Conservation (phyloP, 129 eudicot genomes). For the Scalesia atractyloides region DNA sequence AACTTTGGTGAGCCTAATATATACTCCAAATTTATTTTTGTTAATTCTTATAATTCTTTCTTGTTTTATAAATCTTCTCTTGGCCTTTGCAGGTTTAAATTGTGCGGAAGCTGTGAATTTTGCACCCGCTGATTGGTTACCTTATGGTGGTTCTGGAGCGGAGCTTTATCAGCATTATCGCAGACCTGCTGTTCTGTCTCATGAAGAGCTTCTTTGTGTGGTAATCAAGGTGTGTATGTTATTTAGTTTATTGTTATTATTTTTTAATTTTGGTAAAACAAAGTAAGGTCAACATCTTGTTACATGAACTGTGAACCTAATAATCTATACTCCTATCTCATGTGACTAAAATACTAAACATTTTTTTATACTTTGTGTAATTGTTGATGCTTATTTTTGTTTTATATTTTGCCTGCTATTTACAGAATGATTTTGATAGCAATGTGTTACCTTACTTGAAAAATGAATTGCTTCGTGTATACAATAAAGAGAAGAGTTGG, state of each 20-base stretch:
- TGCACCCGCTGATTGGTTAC: conserved; percentile 99
- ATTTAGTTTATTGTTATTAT: neutral
- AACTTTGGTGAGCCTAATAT: conserved; percentile 71
- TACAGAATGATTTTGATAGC: conserved; percentile 67
- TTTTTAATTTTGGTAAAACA: neutral
- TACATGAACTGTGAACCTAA: neutral
- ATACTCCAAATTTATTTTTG: neutral
- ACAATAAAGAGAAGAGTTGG: conserved; percentile 76
- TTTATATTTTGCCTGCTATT: conserved; percentile 22
- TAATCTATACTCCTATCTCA: neutral
- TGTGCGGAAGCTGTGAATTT: conserved; percentile 99
- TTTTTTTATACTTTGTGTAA: conserved; percentile 15
- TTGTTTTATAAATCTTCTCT: conserved; percentile 22
- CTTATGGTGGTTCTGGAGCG: conserved; percentile 96
- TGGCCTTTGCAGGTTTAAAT: conserved; percentile 68
- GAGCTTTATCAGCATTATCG: conserved; percentile 91
- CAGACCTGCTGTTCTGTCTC: conserved; percentile 89
- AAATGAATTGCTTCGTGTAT: conserved; percentile 69
- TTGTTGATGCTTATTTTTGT: conserved; percentile 17
- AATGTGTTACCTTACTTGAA: conserved; percentile 68
- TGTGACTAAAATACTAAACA: neutral
- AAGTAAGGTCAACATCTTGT: conserved; percentile 45
- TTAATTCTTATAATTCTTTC: neutral
- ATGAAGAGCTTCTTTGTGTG: conserved; percentile 95
- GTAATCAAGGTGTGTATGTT: conserved; percentile 69